A percentile compares a stretch with the other conserved stretches of the same genome.
Conservation (phyloP, 306 rosid species). For the Cucurbita maxima region DNA sequence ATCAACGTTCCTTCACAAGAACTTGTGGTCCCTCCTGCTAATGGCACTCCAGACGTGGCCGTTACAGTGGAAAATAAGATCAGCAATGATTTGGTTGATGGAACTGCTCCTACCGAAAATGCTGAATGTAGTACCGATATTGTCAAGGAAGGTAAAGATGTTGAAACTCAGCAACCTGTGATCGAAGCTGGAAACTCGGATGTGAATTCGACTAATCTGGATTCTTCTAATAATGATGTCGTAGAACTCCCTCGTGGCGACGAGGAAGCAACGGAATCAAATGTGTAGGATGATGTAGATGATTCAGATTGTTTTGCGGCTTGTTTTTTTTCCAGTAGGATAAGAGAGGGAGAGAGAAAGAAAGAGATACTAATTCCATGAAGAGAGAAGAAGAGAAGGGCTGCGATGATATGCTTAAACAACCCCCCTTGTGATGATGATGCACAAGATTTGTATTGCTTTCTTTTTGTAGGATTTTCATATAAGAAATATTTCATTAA, state of each 20-base stretch:
- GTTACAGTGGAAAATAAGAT: not conserved
- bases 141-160: slow-evolving; percentile 10
- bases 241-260: not conserved
- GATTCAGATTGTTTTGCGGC: not conserved
- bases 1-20: not conserved
- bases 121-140: not conserved
- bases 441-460: not conserved
- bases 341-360: not conserved
- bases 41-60: not conserved
- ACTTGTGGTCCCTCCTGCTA: not conserved
- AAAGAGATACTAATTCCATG: not conserved
- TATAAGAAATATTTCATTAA: not conserved
- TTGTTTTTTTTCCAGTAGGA: not conserved
- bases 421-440: not conserved
- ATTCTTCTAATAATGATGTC: not conserved
- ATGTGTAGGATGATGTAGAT: not conserved
- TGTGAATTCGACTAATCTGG: not conserved
- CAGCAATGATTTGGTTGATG: slow-evolving; percentile 17
- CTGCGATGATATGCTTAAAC: not conserved
- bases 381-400: not conserved
- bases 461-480: slow-evolving; percentile 1
- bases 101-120: not conserved
- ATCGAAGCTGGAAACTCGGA: slow-evolving; percentile 16
- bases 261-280: not conserved
- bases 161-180: slow-evolving; percentile 11